Base-by-base conservation (phyloP, 805 yeast genomes). In the Hanseniaspora pseudoguilliermondii region DNA sequence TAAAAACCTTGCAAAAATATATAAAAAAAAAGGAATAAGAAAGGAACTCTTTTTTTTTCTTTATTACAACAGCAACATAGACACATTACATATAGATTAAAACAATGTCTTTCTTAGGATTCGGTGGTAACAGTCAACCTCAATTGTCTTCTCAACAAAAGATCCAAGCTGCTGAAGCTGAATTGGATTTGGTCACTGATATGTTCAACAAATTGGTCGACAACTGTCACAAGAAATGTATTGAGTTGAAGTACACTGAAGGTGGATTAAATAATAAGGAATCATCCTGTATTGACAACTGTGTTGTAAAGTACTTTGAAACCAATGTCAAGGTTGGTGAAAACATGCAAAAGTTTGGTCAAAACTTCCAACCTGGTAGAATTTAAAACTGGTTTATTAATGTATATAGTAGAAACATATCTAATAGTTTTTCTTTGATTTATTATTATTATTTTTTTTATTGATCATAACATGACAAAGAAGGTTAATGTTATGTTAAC, bases 271-370 rank as follows among this genome's bases (percentile, higher is more conserved):
- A 75, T 72, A 86, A 85, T 73, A 81, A 75, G 63, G 97, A 90
- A 73, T 81, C 88, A 47, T 73, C 86, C 49, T 90, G 97, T 71
- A 76, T 90, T 60, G 97, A 90, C 73, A 84, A 96, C 78, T 90
- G 97, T 75, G 97, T 90, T 57, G 80, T 93, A 64, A 90, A 90
- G 71, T 90, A 90, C 72, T 90, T 90, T 65, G 96, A 87, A 64
- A 86, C 95, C 61, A 90, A 90, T 69, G 93, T 88, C 60, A 86
- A 87, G 73, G 96, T 90, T 59, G 96, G 96, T 64, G 97, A 90
- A 66, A 74, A 77, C 61, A 76, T 77, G 80, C 80, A 76, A 63
- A 70, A 76, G 59, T 64, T 77, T 60, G 81, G 81, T 25, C 73
- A 72, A 60, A 66, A 69, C 47, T 73, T 73, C 62, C 68, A 69